These are phyloP conservation scores for Cunninghamia lanceolata DNA, from an alignment of 75 land plant species.

Conservation along the genomic window DNA sequence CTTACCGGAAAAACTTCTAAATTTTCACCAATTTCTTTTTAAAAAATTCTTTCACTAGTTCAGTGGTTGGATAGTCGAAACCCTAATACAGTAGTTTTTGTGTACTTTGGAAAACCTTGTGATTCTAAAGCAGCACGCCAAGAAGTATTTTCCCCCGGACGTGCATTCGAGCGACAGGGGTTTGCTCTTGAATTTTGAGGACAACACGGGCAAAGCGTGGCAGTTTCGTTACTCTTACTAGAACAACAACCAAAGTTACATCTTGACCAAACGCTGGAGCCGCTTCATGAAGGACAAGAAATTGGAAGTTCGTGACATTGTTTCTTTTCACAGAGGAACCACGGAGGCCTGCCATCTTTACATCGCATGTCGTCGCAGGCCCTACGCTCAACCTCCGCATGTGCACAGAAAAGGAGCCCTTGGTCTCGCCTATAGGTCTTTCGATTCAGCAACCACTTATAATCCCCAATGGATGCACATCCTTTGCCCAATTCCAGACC, in stretches of 20 bases:
- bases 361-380: slow-evolving; percentile 17
- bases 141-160: slow-evolving; percentile 15
- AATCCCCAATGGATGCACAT: background rate
- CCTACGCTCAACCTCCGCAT: background rate
- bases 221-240: slow-evolving; percentile 75
- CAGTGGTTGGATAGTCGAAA: too few species aligned
- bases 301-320: slow-evolving; percentile 49
- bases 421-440: background rate
- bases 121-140: slow-evolving; percentile 15
- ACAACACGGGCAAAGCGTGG: slow-evolving; percentile 43
- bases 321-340: slow-evolving; percentile 33
- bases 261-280: slow-evolving; percentile 76
- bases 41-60: too few species aligned
- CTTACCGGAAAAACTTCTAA: too few species aligned
- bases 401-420: background rate
- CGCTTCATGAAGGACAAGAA: slow-evolving; percentile 71
- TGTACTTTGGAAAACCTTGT: too few species aligned
- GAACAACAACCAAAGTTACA: slow-evolving; percentile 24
- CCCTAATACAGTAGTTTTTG: too few species aligned
- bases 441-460: background rate
- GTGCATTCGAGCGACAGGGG: slow-evolving; percentile 20
- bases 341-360: slow-evolving; percentile 28
- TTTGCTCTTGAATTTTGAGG: slow-evolving; percentile 40
- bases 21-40: too few species aligned
- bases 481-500: background rate